A percentile compares a stretch with the other conserved stretches of the same genome.
These are phyloP conservation scores for Trematosphaeria pertusa DNA, from an alignment of 2,329 filamentous ascomycete species.

Conservation along the genomic window DNA sequence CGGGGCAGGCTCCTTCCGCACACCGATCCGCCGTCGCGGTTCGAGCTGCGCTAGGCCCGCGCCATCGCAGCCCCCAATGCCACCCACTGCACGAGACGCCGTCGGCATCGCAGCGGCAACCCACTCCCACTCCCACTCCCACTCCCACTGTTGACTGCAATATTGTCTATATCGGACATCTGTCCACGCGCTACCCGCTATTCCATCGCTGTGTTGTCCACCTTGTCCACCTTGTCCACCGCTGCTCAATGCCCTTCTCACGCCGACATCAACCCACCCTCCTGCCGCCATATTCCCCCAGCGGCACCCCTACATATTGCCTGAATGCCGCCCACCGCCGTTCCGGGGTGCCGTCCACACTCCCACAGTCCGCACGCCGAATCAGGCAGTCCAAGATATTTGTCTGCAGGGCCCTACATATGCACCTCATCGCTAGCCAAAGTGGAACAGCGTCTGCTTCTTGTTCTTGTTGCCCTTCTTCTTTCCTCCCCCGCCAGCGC, in stretches of 20 bases:
- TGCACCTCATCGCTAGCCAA: slow-evolving; percentile 45
- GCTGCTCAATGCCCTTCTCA: too few species aligned
- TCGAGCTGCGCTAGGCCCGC: slow-evolving; percentile 1
- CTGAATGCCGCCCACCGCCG: slow-evolving; percentile 1
- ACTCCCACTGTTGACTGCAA: too few species aligned
- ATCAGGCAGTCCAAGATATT: slow-evolving; percentile 10
- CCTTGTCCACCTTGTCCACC: too few species aligned
- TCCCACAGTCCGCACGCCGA: slow-evolving; percentile 9
- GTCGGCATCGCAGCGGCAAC: too few species aligned
- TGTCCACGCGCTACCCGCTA: too few species aligned
- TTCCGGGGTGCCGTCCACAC: too few species aligned
- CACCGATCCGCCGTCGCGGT: neutral
- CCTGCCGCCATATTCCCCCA: too few species aligned
- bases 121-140: too few species aligned
- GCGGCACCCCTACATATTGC: slow-evolving; percentile 7
- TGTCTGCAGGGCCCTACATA: slow-evolving; percentile 12
- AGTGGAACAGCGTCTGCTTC: slow-evolving; percentile 60
- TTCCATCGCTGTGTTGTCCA: too few species aligned
- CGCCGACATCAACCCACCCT: too few species aligned
- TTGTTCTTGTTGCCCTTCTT: slow-evolving; percentile 59
- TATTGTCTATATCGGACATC: too few species aligned
- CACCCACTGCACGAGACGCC: neutral
- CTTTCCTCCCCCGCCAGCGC: slow-evolving; percentile 40
- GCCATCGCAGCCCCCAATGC: slow-evolving; percentile 1
- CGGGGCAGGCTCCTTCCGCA: neutral